Evolutionary conservation across 192 early-diverging fungal species (phyloP).

Genomic region (Physocladia obscura): DNA sequence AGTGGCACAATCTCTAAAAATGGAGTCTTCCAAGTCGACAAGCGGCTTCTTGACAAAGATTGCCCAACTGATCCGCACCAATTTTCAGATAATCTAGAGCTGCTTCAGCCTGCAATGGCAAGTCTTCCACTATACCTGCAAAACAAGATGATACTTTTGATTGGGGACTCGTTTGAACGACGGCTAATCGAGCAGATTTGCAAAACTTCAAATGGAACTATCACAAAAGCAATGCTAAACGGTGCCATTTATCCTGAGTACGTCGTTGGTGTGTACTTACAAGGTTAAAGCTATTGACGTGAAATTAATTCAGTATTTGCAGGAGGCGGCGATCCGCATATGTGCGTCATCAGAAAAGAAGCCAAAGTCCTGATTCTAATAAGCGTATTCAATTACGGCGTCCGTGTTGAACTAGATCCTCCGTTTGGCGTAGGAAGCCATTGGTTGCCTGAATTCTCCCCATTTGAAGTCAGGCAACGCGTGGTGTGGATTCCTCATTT

Average conservation of each 20-base stretch:
- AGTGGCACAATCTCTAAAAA: too few species aligned
- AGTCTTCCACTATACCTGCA: background rate
- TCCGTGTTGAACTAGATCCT: background rate
- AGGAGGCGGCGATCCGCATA: too few species aligned
- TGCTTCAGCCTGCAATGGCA: background rate
- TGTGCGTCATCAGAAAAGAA: background rate
- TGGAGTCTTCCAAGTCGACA: too few species aligned
- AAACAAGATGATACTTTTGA: slow-evolving; percentile 9
- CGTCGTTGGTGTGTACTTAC: too few species aligned
- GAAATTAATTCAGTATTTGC: too few species aligned
- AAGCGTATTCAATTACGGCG: background rate
- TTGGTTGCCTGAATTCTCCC: background rate
- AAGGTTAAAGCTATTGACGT: too few species aligned
- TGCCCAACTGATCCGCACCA: too few species aligned
- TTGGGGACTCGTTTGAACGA: slow-evolving; percentile 8
- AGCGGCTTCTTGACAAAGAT: too few species aligned
- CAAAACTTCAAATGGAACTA: background rate
- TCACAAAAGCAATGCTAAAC: too few species aligned
- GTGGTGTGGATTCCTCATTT: background rate
- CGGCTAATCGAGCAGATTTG: background rate
- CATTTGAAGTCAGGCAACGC: background rate
- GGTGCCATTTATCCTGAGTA: too few species aligned
- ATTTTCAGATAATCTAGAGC: slow-evolving; percentile 7
- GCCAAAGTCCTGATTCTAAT: background rate
- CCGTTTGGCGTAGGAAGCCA: background rate